These are phyloP conservation scores for Moniliella sp. DNA, from an alignment of 1,284 basidiomycete species.

Conservation along the genomic window DNA sequence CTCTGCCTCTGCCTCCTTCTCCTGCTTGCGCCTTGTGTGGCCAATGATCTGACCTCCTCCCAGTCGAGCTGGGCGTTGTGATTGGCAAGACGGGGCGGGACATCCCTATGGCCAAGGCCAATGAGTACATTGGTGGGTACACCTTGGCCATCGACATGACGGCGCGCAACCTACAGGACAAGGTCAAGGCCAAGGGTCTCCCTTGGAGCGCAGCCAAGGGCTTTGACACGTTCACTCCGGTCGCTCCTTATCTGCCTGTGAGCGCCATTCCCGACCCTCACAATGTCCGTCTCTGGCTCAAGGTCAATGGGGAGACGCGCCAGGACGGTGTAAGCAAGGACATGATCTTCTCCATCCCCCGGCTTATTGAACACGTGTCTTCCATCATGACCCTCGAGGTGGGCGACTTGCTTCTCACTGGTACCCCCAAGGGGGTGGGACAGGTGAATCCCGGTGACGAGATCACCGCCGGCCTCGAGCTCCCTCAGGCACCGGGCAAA, in stretches of 20 bases:
- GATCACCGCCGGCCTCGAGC: slow-evolving; percentile 53
- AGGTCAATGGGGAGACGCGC: slow-evolving; percentile 62
- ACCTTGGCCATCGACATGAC: slow-evolving; percentile 87
- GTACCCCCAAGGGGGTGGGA: slow-evolving; percentile 65
- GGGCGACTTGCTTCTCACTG: slow-evolving; percentile 35
- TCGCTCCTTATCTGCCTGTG: slow-evolving; percentile 56
- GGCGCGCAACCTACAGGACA: slow-evolving; percentile 63
- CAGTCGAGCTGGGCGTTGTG: slow-evolving; percentile 88
- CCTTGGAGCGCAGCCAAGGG: slow-evolving; percentile 78
- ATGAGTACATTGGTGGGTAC: slow-evolving; percentile 69
- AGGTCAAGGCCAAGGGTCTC: slow-evolving; percentile 69
- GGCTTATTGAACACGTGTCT: slow-evolving; percentile 72
- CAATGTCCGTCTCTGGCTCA: slow-evolving; percentile 53
- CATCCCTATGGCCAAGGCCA: slow-evolving; percentile 51
- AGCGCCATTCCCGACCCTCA: slow-evolving; percentile 49
- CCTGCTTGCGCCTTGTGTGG: no score
- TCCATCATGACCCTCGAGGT: slow-evolving; percentile 87
- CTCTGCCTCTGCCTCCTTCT: no score
- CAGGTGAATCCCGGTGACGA: slow-evolving; percentile 54
- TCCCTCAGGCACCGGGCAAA: slow-evolving; percentile 36
- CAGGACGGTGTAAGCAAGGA: slow-evolving; percentile 65
- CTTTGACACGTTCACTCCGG: slow-evolving; percentile 54
- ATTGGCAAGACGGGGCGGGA: slow-evolving; percentile 67
- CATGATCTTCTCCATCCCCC: slow-evolving; percentile 81
- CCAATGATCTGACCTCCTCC: not conserved